Evolutionary conservation across 495 filamentous ascomycete species (phyloP).

Genomic region (Trichoderma gamsii): DNA sequence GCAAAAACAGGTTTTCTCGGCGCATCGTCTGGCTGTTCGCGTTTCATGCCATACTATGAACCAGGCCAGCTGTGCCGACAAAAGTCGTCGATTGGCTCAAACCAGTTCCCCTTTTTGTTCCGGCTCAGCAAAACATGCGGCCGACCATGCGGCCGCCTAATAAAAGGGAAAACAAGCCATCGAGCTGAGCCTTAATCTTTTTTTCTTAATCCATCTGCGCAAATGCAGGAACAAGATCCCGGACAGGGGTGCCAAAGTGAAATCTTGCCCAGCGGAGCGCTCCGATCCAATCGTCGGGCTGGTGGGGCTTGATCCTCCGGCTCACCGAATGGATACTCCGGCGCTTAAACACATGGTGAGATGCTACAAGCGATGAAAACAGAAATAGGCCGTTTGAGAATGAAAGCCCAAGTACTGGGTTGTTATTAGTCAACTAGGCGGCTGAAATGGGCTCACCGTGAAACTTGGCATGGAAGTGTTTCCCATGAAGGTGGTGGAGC

Average conservation of each 20-base stretch:
- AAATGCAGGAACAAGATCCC: neutral
- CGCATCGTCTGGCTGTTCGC: constrained; percentile 4
- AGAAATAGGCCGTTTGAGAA: neutral
- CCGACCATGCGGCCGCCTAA: neutral
- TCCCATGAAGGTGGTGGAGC: neutral
- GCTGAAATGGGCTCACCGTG: neutral
- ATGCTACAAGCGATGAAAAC: neutral
- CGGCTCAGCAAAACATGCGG: neutral
- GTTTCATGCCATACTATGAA: neutral
- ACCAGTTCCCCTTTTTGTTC: neutral
- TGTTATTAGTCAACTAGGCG: neutral
- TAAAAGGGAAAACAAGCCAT: neutral
- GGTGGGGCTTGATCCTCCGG: constrained; percentile 2
- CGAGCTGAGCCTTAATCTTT: neutral
- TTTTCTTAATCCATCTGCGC: neutral
- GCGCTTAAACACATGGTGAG: neutral
- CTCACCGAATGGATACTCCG: neutral
- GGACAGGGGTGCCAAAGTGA: neutral
- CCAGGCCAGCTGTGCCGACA: neutral
- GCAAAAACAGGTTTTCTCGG: neutral
- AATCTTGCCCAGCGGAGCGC: neutral
- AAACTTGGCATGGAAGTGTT: neutral
- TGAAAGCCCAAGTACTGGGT: neutral
- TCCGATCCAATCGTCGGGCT: constrained; percentile 3
- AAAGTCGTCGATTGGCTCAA: neutral